Evolutionary conservation across 2,329 filamentous ascomycete species (phyloP).

Genomic region (Claviceps sp.): DNA sequence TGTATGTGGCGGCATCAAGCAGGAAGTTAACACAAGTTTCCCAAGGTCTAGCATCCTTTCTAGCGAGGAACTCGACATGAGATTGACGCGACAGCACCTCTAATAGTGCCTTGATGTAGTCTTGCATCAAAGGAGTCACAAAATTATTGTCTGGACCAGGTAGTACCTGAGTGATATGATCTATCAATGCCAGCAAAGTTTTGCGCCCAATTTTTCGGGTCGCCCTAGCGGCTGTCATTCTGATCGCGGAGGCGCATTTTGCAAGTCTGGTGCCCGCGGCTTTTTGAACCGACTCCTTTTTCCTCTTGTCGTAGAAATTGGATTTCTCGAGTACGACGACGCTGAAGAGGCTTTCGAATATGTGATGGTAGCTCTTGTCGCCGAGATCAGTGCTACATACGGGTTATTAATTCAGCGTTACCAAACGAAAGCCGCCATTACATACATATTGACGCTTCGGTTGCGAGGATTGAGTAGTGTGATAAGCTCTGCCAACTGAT

Average conservation of each 20-base stretch:
- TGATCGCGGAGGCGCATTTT: conserved; percentile 57
- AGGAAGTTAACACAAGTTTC: conserved; percentile 57
- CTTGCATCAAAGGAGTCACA: conserved; percentile 54
- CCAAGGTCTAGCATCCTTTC: conserved; percentile 48
- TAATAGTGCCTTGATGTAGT: conserved; percentile 67
- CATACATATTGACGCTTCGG: conserved; percentile 23
- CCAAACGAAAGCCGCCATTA: not conserved
- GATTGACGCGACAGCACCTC: conserved; percentile 57
- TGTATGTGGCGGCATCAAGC: conserved; percentile 41
- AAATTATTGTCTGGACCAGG: conserved; percentile 46
- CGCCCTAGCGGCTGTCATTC: conserved; percentile 57
- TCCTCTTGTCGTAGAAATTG: conserved; percentile 41
- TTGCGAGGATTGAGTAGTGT: conserved; percentile 24
- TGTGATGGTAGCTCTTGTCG: conserved; percentile 67
- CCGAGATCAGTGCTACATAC: conserved; percentile 33
- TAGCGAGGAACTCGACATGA: conserved; percentile 66
- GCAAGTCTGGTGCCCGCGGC: conserved; percentile 44
- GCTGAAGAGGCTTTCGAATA: conserved; percentile 70
- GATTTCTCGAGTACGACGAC: conserved; percentile 55
- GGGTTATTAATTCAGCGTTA: not conserved
- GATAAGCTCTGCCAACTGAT: conserved; percentile 19
- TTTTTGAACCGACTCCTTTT: conserved; percentile 30
- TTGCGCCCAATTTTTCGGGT: conserved; percentile 56
- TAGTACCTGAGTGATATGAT: conserved; percentile 69
- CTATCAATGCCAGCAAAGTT: conserved; percentile 64